Evolutionary conservation across 1,284 basidiomycete species (phyloP), one percentile per base, ranked within the genome.

Genomic region (Termitomyces sp.): DNA sequence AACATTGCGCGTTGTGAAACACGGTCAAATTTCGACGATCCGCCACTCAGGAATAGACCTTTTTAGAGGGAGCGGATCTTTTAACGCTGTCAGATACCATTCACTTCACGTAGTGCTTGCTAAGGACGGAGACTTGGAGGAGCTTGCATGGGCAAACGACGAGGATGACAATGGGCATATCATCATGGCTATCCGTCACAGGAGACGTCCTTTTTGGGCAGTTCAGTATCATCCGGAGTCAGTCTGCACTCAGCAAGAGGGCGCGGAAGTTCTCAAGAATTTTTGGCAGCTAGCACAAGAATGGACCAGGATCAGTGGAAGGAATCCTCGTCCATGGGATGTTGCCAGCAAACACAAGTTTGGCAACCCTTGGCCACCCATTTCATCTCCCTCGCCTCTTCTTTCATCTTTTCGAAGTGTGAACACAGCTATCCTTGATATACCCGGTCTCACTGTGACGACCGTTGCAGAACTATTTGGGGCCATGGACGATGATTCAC

Each of bases 151-250:
- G 83, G 71, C 82, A 6, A 71, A 86, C 50, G 88, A 90, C 55
- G 78, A 72, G 16, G 67, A 69, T 34, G 84, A 85, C 52, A 83
- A 88, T 58, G 84, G 84, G 3, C 69, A 59, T 37, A 81, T 89
- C 16, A 70, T 86, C 18, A 91, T 91, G 88, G 86, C 81, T 26
- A 68, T 78, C 28, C 77, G 75, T 59, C 93, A 95, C 65, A 73
- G 62, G 41, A 66, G 62, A 10, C 79, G 78, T 56, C 91, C 94
- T 0, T 90, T 95, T 60, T 95, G 88, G 84, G 93, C 91, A 3
- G 93, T 98, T 2, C 95, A 98, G 66, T 98, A 97, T 64, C 96
- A 98, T 67, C 96, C 95, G 1, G 95, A 96, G 69, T 91, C 84
- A 7, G 79, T 83, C 1, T 77, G 84, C 57, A 89, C 86, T 2